These are phyloP conservation scores for Dioszegia aurantiaca DNA, from an alignment of 768 basidiomycete genomes.

Conservation along the genomic window DNA sequence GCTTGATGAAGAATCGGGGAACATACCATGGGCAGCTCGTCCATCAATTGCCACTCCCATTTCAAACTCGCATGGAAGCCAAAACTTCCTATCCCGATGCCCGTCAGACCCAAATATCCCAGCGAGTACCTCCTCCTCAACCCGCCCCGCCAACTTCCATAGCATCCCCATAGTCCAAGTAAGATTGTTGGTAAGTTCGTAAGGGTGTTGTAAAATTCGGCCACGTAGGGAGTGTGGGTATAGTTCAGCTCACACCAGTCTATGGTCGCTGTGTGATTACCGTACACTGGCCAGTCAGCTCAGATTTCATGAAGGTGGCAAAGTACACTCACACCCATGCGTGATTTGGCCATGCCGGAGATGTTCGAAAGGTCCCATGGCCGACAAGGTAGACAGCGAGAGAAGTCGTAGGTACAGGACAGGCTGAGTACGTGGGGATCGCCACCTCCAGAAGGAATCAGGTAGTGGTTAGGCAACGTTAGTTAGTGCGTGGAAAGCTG, in stretches of 20 bases:
- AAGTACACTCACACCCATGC: conserved; percentile 26
- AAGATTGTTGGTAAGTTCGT: conserved; percentile 66
- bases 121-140: conserved; percentile 52
- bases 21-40: conserved; percentile 71
- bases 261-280: conserved; percentile 46
- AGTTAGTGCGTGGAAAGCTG: no score
- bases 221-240: conserved; percentile 72
- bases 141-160: conserved; percentile 42
- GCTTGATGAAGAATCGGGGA: neutral
- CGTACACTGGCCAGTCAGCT: conserved; percentile 38
- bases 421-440: no score
- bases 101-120: conserved; percentile 57
- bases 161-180: conserved; percentile 59
- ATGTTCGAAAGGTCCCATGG: conserved; percentile 34
- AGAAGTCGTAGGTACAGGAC: no score
- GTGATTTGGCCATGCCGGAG: conserved; percentile 36
- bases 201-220: conserved; percentile 71
- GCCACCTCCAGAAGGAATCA: no score
- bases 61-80: conserved; percentile 74
- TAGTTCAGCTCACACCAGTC: conserved; percentile 65
- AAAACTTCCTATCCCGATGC: conserved; percentile 73
- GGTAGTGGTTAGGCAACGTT: no score
- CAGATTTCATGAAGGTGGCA: neutral
- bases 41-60: conserved; percentile 70
- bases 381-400: neutral